A percentile compares a stretch with the other conserved stretches of the same genome.
These are phyloP conservation scores for Dryadomyces quercivorus DNA, from an alignment of 2,329 filamentous ascomycete species.

Conservation along the genomic window DNA sequence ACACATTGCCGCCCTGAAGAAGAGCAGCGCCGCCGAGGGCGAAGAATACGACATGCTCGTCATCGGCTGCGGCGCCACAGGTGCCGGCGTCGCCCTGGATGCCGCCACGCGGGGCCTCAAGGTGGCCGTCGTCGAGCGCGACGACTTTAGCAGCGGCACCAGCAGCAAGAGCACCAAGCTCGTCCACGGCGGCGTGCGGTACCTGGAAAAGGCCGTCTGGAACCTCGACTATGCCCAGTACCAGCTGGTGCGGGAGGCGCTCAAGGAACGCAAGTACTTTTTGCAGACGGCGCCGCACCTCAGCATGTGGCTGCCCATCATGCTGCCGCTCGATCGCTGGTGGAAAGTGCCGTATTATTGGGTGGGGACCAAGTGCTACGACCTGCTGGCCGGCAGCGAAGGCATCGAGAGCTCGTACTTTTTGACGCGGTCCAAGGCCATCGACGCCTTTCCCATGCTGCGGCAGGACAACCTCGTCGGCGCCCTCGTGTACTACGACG, in stretches of 20 bases:
- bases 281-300: constrained; percentile 73
- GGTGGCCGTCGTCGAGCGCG: constrained; percentile 69
- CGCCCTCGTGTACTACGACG: constrained; percentile 77
- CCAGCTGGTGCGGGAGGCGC: constrained; percentile 66
- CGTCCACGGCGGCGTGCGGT: constrained; percentile 74
- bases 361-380: constrained; percentile 64
- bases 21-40: constrained; percentile 25
- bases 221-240: constrained; percentile 78
- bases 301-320: constrained; percentile 69
- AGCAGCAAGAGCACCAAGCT: constrained; percentile 83
- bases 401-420: constrained; percentile 79
- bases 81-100: constrained; percentile 69
- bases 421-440: constrained; percentile 61
- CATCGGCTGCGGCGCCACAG: constrained; percentile 70
- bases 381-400: constrained; percentile 68
- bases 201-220: constrained; percentile 78
- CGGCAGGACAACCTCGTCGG: constrained; percentile 62
- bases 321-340: constrained; percentile 73
- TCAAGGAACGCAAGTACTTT: constrained; percentile 74
- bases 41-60: constrained; percentile 64
- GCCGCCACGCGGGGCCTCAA: constrained; percentile 67
- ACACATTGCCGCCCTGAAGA: constrained; percentile 49
- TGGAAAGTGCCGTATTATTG: constrained; percentile 71
- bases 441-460: constrained; percentile 69
- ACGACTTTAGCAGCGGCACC: constrained; percentile 72